Conservation (phyloP, 768 basidiomycete genomes). For the Kwoniella sp. region DNA sequence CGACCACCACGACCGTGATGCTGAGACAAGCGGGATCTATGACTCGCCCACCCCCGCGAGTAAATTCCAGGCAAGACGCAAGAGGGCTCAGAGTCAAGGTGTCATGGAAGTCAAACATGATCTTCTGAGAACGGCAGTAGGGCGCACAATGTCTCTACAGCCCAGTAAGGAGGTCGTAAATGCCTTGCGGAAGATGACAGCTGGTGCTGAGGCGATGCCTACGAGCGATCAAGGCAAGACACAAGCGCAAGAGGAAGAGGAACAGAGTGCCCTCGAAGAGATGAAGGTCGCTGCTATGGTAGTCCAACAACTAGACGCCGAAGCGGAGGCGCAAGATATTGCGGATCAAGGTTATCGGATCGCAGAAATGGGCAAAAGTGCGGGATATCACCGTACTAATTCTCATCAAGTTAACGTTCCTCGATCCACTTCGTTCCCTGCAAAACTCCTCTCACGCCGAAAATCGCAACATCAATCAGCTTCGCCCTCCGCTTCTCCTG, state of each 20-base stretch:
- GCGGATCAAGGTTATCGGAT: no score
- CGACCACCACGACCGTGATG: not conserved
- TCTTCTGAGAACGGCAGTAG: conserved; percentile 32
- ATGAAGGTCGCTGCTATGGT: conserved; percentile 15
- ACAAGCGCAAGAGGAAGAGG: not conserved
- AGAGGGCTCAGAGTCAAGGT: conserved; percentile 22
- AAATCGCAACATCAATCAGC: conserved; percentile 13
- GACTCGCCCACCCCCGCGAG: conserved; percentile 5
- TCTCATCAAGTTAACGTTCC: no score
- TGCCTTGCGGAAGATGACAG: conserved; percentile 20
- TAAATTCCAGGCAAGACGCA: conserved; percentile 15
- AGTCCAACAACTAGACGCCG: not conserved
- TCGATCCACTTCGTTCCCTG: conserved; percentile 27
- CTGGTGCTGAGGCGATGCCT: conserved; percentile 2
- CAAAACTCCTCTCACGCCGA: conserved; percentile 21
- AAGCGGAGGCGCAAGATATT: conserved; percentile 3
- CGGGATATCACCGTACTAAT: no score
- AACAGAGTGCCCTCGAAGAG: conserved; percentile 9
- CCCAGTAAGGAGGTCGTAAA: conserved; percentile 24
- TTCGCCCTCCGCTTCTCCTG: not conserved
- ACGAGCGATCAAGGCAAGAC: not conserved
- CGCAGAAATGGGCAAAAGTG: no score
- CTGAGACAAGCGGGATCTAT: not conserved
- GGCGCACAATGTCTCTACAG: conserved; percentile 32
- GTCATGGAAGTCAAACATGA: conserved; percentile 25